Base-by-base conservation (phyloP, 306 rosid species). In the Prunus fruticosa region DNA sequence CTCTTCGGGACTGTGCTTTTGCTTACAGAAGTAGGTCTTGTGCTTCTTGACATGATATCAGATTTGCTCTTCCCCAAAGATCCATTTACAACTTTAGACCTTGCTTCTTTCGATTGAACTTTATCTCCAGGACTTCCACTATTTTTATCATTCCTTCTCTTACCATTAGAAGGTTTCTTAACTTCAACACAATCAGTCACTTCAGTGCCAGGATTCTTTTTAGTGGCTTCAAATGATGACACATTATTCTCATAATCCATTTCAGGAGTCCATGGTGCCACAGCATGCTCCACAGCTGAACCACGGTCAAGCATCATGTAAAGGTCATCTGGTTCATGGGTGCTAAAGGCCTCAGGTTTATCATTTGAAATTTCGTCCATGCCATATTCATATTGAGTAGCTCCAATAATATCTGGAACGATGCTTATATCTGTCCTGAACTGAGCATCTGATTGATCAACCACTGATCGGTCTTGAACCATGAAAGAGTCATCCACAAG, bases 221-320 rank as follows among this genome's bases (percentile, higher is more conserved):
- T 69, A 67, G 82, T 90, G 76, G 81, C 85, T 69, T 84, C 82
- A 71, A 77, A 51, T 69, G 74, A 74, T 45, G 87, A 63, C 74
- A 82, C 75, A 76, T 75, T 89, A 68, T 60, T 84, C 76, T 89
- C 86, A 73, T 83, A 89, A 83, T 92, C 98, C 93, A 92, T 96
- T 81, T 96, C 98, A 32, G 90, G 85, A 75, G 88, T 86, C 99
- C 92, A 96, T 28, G 96, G 81, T 64, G 87, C 68, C 53, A 79
- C 80, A 61, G 66, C 78, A 68, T 78, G 93, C 76, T 87, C 89
- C 64, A 76, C 76, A 11, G 88, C 79, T 34, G 92, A 84, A 77
- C 84, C 89, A 50, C 99, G 96, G 20, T 91, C 99, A 73, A 96
- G 98, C 88, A 91, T 75, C 97, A 96, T 92, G 87, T 79, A 89